Evolutionary conservation across 202 grass and related monocot species (phyloP), one percentile per base, ranked within the genome.

Genomic region (Setaria viridis): DNA sequence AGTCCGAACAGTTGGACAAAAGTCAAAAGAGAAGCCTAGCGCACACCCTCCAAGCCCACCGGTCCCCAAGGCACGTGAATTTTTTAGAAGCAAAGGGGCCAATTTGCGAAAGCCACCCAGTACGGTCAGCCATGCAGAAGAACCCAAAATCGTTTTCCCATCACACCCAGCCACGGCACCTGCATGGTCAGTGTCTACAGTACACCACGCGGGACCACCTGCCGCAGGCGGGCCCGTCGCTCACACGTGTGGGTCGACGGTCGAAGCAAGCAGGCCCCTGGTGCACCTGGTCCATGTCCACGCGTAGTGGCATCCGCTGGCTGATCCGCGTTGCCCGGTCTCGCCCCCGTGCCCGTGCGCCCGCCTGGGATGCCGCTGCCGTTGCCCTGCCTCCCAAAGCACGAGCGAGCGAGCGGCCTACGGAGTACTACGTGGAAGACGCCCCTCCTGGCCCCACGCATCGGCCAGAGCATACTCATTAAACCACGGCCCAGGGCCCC

Each of bases 21-120:
- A 87, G 84, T 80, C 51, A 75, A 80, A 90, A 87, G 21, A 87
- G 74, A 83, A 70, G 45, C 67, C 75, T 50, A 80, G 32, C 25
- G 49, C 83, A 58, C 65, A 42, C 7, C 8, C 45, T 39, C 89
- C 11, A 46, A 48, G 41, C 19, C 5, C 63, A 2, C 62, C 59
- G 46, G 55, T 54, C 41, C 49, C 80, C 53, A 32, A 70, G 35
- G 5, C 76, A 42, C 70, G 53, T 29, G 55, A 39, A 75, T 6
- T 57, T 16, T 16, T 16, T 76, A 54, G 56, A 91, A 57, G 15
- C 34, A 64, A 57, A 17, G 45, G 85, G 34, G 19, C 29, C 32
- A 20, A 64, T 84, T 39, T 65, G 85, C 55, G 66, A 91, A 87
- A 87, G 68, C 13, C 49, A 4, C 2, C 59, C 73, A 45, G 15